Evolutionary conservation across 495 filamentous ascomycete genomes (phyloP), one percentile per base, ranked within the genome.

Genomic region (Lasiosphaeris hirsuta): DNA sequence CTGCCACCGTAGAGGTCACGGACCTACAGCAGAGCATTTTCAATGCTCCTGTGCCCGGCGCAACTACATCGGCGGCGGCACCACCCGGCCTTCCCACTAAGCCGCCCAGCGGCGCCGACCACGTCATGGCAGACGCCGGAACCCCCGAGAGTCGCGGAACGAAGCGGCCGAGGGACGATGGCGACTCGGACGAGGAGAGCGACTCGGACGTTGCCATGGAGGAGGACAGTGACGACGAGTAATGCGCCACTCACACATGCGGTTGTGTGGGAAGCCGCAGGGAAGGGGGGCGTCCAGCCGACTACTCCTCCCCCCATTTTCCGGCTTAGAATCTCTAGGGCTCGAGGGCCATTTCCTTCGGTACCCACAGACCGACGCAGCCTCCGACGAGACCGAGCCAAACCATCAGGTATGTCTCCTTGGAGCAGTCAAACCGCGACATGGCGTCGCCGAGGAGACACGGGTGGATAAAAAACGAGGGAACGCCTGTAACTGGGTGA

Each of bases 21-120:
- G 89, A 91, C 54, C 75, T 90, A 10, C 89, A 92, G 65, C 88
- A 90, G 63, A 88, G 85, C 55, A 92, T 94, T 54, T 93, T 94
- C 70, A 85, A 83, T 59, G 83, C 81, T 3, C 86, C 87, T 4
- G 76, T 79, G 40, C 83, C 84, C 10, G 72, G 75, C 4, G 67
- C 75, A 10, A 55, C 66, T 7, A 68, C 78, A 13, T 67, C 78
- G 17, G 67, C 80, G 17, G 56, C 77, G 36, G 66, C 74, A 52
- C 72, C 77, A 17, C 62, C 70, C 15, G 69, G 74, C 1, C 67
- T 71, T 35, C 69, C 69, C n/a, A 55, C 69, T 46, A 78, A 76
- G 62, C 76, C 77, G 59, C 75, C 77, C 34, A 46, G 69, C 15
- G 63, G 54, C 38, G 66, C 61, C 9, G 79, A 78, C 56, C 71